phyloP scores from a whole-genome alignment of 2,329 filamentous ascomycete species.

The Scytalidium sp. region DNA sequence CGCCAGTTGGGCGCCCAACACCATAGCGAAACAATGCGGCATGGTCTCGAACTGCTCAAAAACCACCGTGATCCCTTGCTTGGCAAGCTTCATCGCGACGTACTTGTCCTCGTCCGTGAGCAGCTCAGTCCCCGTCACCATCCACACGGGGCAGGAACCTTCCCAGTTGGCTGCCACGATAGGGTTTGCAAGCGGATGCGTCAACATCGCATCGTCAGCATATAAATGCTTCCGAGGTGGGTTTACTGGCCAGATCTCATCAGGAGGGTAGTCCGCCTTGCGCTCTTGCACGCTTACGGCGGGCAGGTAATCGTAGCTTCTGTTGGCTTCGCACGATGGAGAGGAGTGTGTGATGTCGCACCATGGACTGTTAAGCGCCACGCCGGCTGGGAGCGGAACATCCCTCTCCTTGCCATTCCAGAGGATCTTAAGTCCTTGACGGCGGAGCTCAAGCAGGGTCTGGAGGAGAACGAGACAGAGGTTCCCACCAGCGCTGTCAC shows the following conservation, averaged over 20 bases:
- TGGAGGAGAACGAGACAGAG: slow-evolving; percentile 66
- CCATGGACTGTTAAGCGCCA: slow-evolving; percentile 66
- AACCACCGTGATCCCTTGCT: slow-evolving; percentile 57
- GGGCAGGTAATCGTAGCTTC: slow-evolving; percentile 62
- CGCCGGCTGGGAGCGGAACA: slow-evolving; percentile 65
- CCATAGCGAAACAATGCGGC: slow-evolving; percentile 70
- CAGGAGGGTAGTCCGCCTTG: slow-evolving; percentile 37
- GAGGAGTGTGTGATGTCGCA: slow-evolving; percentile 64
- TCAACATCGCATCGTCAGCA: slow-evolving; percentile 48
- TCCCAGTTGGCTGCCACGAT: slow-evolving; percentile 58
- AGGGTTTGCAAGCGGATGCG: slow-evolving; percentile 68
- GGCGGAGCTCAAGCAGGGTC: slow-evolving; percentile 60
- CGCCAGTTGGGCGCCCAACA: slow-evolving; percentile 48
- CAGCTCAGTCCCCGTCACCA: slow-evolving; percentile 69
- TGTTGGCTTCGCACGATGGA: slow-evolving; percentile 50
- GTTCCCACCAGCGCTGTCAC: slow-evolving; percentile 73
- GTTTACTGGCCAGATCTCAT: slow-evolving; percentile 54
- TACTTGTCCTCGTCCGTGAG: slow-evolving; percentile 65
- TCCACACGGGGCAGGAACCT: slow-evolving; percentile 62
- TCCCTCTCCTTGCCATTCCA: slow-evolving; percentile 59
- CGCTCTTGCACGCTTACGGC: slow-evolving; percentile 30
- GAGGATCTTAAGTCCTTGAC: slow-evolving; percentile 41
- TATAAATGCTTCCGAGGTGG: slow-evolving; percentile 55
- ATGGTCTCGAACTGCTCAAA: slow-evolving; percentile 77
- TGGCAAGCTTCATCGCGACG: slow-evolving; percentile 52